Evolutionary conservation across 306 rosid genomes (phyloP), one percentile per base, ranked within the genome.

Genomic region (Pueraria montana): DNA sequence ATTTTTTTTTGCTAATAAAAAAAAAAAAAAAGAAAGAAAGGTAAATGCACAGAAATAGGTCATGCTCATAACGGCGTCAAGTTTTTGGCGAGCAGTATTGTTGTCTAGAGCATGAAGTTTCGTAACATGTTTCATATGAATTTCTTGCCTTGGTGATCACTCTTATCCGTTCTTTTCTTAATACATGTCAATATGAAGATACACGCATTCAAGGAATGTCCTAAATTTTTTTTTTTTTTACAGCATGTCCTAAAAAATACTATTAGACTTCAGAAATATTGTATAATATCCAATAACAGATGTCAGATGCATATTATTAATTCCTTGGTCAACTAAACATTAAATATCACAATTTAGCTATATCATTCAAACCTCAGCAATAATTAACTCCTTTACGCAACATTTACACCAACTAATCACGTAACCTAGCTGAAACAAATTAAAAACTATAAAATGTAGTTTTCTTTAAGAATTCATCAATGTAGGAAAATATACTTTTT

Each of bases 311-410:
- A 56, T n/a, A n/a, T n/a, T n/a, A 21, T 56, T 55, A 21, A 56
- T 23, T 50, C 10, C 9, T 56, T 20, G 5, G 27, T 56, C 30
- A 56, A 21, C 63, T 56, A 56, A 56, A 56, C 30, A 8, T 24
- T 11, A 23, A 58, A 58, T 23, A 11, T 58, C 36, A 11, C 34
- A 23, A 3, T 24, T 59, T 23, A 24, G 3, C 43, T 24, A 23
- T 59, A 12, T 24, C 36, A 11, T 59, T 59, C 36, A 59, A 23
- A 59, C 24, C 2, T 59, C 17, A 24, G 17, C 3, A 1, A 24
- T 23, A 59, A 59, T 13, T 52, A 56, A 20, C 64, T 56, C 66
- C 66, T 24, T 59, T 59, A 59, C 36, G 66, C 66, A 59, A 24
- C 66, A 24, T 24, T 11, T 11, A 23, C 8, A 1, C 17, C 66